Evolutionary conservation across 257 asterid genomes (phyloP).

Genomic region (Ocimum tenuiflorum): DNA sequence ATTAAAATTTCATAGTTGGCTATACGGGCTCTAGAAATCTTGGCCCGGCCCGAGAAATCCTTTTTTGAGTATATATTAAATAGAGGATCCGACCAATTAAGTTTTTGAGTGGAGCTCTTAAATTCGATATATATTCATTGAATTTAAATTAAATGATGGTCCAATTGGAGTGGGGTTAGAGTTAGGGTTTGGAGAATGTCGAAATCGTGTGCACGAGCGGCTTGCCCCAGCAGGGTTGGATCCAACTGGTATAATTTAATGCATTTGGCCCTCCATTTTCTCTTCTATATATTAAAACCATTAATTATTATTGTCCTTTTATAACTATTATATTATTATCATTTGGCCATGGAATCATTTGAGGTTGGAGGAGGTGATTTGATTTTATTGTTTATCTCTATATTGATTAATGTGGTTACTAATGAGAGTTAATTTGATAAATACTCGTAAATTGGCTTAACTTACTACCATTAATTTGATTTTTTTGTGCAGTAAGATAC

Average conservation of each 20-base stretch:
- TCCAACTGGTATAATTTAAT: slow-evolving; percentile 33
- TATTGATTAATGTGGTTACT: no score
- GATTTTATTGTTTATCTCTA: no score
- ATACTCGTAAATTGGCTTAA: no score
- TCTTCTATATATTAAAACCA: neutral
- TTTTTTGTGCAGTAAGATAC: no score
- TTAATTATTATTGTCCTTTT: slow-evolving; percentile 11
- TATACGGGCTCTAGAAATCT: no score
- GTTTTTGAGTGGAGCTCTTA: neutral
- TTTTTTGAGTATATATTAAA: no score
- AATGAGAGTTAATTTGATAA: no score
- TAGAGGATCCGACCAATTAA: neutral
- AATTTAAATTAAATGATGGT: neutral
- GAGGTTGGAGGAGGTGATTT: slow-evolving; percentile 1
- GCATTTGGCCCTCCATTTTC: slow-evolving; percentile 9
- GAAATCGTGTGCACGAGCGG: slow-evolving; percentile 33
- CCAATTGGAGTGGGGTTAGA: slow-evolving; percentile 11
- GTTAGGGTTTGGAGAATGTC: slow-evolving; percentile 22
- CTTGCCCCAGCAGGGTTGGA: slow-evolving; percentile 21
- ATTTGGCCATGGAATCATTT: neutral
- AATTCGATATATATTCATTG: slow-evolving; percentile 13
- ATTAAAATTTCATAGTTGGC: no score
- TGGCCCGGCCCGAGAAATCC: no score
- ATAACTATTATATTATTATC: neutral
- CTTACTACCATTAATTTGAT: no score